phyloP scores from a whole-genome alignment of 495 filamentous ascomycete genomes.

The Tuber umbilicatum region DNA sequence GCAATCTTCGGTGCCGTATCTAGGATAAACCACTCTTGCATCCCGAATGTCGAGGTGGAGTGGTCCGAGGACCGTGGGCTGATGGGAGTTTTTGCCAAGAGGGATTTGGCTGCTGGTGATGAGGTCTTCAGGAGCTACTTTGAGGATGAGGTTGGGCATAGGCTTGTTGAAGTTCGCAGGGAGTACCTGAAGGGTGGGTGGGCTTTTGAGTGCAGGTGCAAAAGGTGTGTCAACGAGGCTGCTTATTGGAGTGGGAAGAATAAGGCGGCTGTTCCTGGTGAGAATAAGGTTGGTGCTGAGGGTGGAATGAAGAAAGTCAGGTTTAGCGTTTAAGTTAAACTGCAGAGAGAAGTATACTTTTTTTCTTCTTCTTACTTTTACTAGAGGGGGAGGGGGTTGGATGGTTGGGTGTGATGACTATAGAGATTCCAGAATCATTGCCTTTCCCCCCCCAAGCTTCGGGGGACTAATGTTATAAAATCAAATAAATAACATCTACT shows the following conservation, averaged over 20 bases:
- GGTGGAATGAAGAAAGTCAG: background rate
- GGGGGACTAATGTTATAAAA: background rate
- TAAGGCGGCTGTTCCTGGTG: background rate
- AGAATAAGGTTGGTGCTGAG: background rate
- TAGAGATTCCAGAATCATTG: background rate
- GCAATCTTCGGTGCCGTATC: slow-evolving; percentile 12
- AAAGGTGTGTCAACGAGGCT: slow-evolving; percentile 16
- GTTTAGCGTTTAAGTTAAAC: background rate
- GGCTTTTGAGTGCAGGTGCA: slow-evolving; percentile 15
- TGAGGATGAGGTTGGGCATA: slow-evolving; percentile 13
- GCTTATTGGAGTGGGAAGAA: slow-evolving; percentile 11
- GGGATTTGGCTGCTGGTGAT: slow-evolving; percentile 10
- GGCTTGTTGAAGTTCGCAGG: slow-evolving; percentile 8
- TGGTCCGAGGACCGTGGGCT: background rate
- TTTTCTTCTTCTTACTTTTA: background rate
- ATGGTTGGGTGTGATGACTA: background rate
- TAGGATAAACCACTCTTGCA: slow-evolving; percentile 21
- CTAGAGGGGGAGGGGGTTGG: background rate
- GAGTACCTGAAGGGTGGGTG: slow-evolving; percentile 8
- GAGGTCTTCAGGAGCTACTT: slow-evolving; percentile 19
- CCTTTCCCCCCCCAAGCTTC: background rate
- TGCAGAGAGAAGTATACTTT: background rate
- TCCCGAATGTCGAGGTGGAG: slow-evolving; percentile 16
- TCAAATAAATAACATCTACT: background rate
- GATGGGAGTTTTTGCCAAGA: slow-evolving; percentile 7